phyloP scores from a whole-genome alignment of 345 rosid genomes.

The Populus davidiana region DNA sequence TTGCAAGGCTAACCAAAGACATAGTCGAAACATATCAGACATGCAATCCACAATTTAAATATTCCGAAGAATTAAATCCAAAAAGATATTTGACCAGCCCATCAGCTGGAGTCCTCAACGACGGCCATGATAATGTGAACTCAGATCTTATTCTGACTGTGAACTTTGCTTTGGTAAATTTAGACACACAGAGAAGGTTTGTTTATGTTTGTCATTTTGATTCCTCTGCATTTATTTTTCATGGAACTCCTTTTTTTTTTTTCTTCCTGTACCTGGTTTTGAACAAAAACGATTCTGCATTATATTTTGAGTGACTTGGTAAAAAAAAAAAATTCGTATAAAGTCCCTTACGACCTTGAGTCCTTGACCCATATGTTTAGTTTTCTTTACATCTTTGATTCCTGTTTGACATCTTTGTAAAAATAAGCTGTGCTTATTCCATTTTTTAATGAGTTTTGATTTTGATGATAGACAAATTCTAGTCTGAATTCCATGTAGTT shows the following conservation, averaged over 20 bases:
- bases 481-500: neutral
- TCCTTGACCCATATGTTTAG: neutral
- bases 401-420: neutral
- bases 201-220: conserved; percentile 21
- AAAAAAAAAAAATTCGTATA: neutral
- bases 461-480: neutral
- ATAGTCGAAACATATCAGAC: conserved; percentile 79
- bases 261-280: neutral
- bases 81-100: conserved; percentile 97
- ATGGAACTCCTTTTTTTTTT: conserved; percentile 6
- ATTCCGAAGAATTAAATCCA: conserved; percentile 88
- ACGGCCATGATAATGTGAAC: conserved; percentile 89
- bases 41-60: conserved; percentile 88
- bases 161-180: conserved; percentile 65
- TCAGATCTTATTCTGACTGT: conserved; percentile 91
- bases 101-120: conserved; percentile 83
- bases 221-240: conserved; percentile 5
- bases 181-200: conserved; percentile 79
- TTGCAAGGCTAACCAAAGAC: conserved; percentile 77
- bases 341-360: neutral
- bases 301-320: neutral
- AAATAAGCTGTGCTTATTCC: neutral
- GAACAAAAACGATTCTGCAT: neutral
- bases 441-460: neutral
- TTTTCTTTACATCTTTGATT: too few relatives aligned